Percentiles rank a stretch among this genome's conserved stretches.
phyloP scores from a whole-genome alignment of 345 rosid genomes.

The Eutrema heterophyllum region DNA sequence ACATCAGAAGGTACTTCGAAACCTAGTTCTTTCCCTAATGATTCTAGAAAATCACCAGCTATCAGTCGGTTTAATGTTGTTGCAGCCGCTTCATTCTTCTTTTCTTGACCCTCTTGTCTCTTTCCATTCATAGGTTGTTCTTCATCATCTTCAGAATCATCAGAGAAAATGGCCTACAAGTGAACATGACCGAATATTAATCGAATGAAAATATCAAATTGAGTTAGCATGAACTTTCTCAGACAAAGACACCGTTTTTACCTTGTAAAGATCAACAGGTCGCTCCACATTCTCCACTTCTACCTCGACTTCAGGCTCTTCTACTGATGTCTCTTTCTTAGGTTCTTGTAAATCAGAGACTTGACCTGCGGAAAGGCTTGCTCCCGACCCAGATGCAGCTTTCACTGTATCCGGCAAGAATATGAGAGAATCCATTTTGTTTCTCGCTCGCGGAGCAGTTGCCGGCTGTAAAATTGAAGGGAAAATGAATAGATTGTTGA shows the following conservation, averaged over 20 bases:
- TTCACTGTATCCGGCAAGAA: slow-evolving; percentile 66
- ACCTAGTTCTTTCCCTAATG: slow-evolving; percentile 93
- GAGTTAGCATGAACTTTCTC: not conserved
- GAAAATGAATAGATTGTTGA: not conserved
- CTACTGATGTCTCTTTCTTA: slow-evolving; percentile 33
- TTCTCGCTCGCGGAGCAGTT: slow-evolving; percentile 64
- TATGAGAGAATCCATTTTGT: slow-evolving; percentile 85
- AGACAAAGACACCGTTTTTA: slow-evolving; percentile 20
- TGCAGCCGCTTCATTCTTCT: slow-evolving; percentile 71
- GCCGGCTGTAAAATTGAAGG: slow-evolving; percentile 55
- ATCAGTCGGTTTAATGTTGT: slow-evolving; percentile 77
- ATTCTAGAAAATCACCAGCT: slow-evolving; percentile 91
- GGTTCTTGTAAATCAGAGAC: slow-evolving; percentile 32
- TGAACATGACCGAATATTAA: not conserved
- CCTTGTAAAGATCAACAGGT: slow-evolving; percentile 98
- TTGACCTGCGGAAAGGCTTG: slow-evolving; percentile 34
- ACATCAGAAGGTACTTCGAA: slow-evolving; percentile 82
- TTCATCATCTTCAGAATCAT: slow-evolving; percentile 79
- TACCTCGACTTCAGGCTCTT: slow-evolving; percentile 49
- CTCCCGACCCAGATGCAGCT: slow-evolving; percentile 41
- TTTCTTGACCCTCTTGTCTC: slow-evolving; percentile 46
- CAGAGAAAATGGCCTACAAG: slow-evolving; percentile 85
- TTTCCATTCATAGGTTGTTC: slow-evolving; percentile 37
- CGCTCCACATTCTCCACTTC: slow-evolving; percentile 79
- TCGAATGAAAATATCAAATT: not conserved